Base-by-base conservation (phyloP, 179 eudicot species). In the Carnegiea gigantea region DNA sequence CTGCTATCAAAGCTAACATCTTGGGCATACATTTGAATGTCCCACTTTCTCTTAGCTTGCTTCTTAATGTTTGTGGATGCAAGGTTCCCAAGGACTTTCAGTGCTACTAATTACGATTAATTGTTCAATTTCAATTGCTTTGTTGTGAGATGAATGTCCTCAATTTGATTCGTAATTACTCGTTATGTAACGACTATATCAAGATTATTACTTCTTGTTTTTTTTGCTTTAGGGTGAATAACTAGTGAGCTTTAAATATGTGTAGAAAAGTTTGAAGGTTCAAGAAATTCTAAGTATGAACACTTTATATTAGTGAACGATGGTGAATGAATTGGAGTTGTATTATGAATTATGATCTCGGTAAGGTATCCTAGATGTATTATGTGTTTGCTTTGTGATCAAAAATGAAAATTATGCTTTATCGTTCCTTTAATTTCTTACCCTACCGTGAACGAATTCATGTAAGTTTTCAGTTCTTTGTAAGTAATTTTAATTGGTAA, bases 41-140 rank as follows among this genome's bases (percentile, higher is more conserved):
- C 36, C 90, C 90, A 5, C 75, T 89, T 59, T 83, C 86, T 6
- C 80, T 90, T 48, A 84, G 91, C 88, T 76, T 90, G 77, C 79
- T 90, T 15, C 83, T 89, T 26, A 89, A 89, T 76, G 76, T 83
- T 62, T 90, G 93, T 71, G 90, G 89, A 5, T 82, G 87, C 82
- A 74, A 81, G 33, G 84, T 81, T 54, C 89, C 91, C 1, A 43
- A 67, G 33, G 90, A n/a, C 53, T 77, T 78, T 59, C 64, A 57
- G 8, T 82, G 84, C 77, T 20, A n/a, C 67, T 60, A 62, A 23
- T 2, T 11, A 11, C 18, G 30, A 11, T 8, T 62, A n/a, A n/a
- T 62, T 62, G 28, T 7, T 21, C 68, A 21, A 62, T 23, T 62
- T 62, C 0, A 9, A 23, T 62, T 62, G 68, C 10, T 23, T 62